These are phyloP conservation scores for Antrodiella citrinella DNA, from an alignment of 768 basidiomycete genomes.

Conservation along the genomic window DNA sequence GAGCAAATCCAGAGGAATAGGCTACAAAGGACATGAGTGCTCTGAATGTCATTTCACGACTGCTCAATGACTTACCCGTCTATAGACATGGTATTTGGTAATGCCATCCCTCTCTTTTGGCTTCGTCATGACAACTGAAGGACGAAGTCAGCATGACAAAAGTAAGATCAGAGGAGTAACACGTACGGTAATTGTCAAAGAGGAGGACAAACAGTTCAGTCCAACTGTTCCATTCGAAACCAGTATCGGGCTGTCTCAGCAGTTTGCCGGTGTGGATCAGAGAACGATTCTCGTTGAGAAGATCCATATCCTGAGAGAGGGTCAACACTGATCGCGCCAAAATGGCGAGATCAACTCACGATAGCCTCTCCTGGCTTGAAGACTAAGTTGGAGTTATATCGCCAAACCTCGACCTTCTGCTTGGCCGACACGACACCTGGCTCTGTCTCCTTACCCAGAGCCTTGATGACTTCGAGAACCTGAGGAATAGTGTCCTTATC, in stretches of 20 bases:
- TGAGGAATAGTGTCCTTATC: conserved; percentile 78
- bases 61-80: conserved; percentile 44
- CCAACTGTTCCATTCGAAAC: conserved; percentile 86
- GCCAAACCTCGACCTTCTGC: conserved; percentile 85
- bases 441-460: conserved; percentile 81
- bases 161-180: no score
- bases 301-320: conserved; percentile 69
- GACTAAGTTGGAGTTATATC: conserved; percentile 69
- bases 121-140: conserved; percentile 83
- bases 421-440: conserved; percentile 81
- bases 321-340: neutral
- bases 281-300: conserved; percentile 74
- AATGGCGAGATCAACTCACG: conserved; percentile 25
- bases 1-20: conserved; percentile 87
- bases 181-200: conserved; percentile 91
- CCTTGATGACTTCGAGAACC: conserved; percentile 80
- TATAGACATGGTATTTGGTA: conserved; percentile 72
- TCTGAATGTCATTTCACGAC: neutral
- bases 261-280: conserved; percentile 80
- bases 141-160: conserved; percentile 8
- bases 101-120: conserved; percentile 69
- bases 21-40: conserved; percentile 39
- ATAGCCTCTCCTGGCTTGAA: conserved; percentile 75
- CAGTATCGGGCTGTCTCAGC: conserved; percentile 80
- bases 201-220: conserved; percentile 83